Evolutionary conservation across 2,329 filamentous ascomycete species (phyloP).

Genomic region (Colletotrichum kahawae): DNA sequence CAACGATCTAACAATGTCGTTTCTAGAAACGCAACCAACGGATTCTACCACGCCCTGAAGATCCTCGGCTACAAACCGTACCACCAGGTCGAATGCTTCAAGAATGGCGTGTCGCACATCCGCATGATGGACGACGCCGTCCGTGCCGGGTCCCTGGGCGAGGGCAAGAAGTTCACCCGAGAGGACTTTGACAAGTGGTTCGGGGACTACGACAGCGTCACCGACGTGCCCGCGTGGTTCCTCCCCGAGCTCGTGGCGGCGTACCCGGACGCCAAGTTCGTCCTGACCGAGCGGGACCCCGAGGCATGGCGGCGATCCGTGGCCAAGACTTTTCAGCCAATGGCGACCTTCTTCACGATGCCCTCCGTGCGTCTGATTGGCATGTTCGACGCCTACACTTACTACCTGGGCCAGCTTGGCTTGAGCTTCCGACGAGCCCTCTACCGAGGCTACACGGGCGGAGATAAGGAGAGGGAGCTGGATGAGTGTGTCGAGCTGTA

Average conservation of each 20-base stretch:
- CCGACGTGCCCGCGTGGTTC: constrained; percentile 28
- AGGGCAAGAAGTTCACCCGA: constrained; percentile 34
- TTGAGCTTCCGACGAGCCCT: neutral
- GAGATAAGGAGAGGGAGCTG: neutral
- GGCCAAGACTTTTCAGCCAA: constrained; percentile 26
- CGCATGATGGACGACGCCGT: constrained; percentile 35
- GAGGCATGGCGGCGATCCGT: constrained; percentile 36
- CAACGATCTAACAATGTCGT: neutral
- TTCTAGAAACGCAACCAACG: constrained; percentile 37
- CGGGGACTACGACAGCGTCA: constrained; percentile 35
- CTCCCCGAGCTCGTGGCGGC: constrained; percentile 31
- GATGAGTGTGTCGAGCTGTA: constrained; percentile 2
- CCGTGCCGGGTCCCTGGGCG: constrained; percentile 29
- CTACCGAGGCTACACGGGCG: neutral
- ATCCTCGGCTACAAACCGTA: constrained; percentile 40
- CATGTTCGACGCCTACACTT: neutral
- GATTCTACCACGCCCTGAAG: constrained; percentile 37
- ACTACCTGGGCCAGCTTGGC: neutral
- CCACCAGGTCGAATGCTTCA: constrained; percentile 37
- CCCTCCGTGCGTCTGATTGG: neutral
- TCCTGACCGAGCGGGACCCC: constrained; percentile 37
- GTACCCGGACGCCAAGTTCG: constrained; percentile 40
- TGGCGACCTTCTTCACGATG: constrained; percentile 3
- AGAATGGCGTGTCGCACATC: constrained; percentile 25
- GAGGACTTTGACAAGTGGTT: constrained; percentile 45